A percentile compares a stretch with the other conserved stretches of the same genome.
Evolutionary conservation across 2,329 filamentous ascomycete genomes (phyloP).

Genomic region (Fusarium illudens): DNA sequence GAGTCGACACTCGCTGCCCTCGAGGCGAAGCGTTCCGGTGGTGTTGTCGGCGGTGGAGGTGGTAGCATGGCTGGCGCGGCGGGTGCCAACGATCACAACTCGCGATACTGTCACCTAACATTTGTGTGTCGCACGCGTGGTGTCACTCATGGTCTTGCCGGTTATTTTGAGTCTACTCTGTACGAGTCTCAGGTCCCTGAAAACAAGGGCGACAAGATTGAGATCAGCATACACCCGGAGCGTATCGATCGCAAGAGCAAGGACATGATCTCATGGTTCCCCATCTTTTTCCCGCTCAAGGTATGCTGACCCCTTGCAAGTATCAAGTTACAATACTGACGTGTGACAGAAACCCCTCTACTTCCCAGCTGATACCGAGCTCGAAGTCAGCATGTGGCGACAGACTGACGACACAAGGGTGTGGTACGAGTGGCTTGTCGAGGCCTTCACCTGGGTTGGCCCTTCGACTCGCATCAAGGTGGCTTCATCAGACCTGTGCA

Average conservation of each 20-base stretch:
- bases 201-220: conserved; percentile 64
- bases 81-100: conserved; percentile 91
- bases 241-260: conserved; percentile 92
- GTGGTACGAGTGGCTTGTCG: conserved; percentile 98
- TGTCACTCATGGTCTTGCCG: conserved; percentile 88
- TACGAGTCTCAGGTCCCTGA: conserved; percentile 66
- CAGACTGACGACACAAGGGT: conserved; percentile 95
- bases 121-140: conserved; percentile 84
- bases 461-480: conserved; percentile 71
- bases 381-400: conserved; percentile 94
- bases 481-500: conserved; percentile 71
- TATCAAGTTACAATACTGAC: background rate
- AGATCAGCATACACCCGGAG: conserved; percentile 91
- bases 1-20: conserved; percentile 63
- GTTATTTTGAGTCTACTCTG: conserved; percentile 96
- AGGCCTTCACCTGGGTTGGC: conserved; percentile 76
- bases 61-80: conserved; percentile 79
- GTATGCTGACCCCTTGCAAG: conserved; percentile 56
- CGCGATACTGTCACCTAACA: conserved; percentile 77
- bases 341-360: conserved; percentile 77
- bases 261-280: conserved; percentile 99
- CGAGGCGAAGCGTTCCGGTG: conserved; percentile 67
- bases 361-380: conserved; percentile 82
- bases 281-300: conserved; percentile 96
- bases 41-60: conserved; percentile 71